Base-by-base conservation (phyloP, 345 rosid species). In the Pelargonium nanum region DNA sequence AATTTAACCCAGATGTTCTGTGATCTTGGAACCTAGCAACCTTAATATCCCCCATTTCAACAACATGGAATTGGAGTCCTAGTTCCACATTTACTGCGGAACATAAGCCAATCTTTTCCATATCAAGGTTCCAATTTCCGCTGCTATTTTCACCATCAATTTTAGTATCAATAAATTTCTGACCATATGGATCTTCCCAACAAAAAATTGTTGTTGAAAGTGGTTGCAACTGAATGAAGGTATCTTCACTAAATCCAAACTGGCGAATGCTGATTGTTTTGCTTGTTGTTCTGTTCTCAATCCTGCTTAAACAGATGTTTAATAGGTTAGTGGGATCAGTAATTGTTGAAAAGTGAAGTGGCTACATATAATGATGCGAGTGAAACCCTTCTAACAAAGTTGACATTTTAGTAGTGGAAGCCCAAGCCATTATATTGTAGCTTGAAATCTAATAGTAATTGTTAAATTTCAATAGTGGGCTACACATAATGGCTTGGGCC, bases 141-240 rank as follows among this genome's bases (percentile, higher is more conserved):
- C 58, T 66, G 72, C 62, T 62, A 61, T 57, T 52, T 34, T 69
- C 75, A 71, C 55, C 71, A 67, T 82, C 79, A 64, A 87, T 76
- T 77, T 70, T 85, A 45, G 83, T 79, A 73, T 93, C 97, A 60
- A 89, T 65, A 66, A 76, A 68, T 66, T 81, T 93, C 65, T 85
- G 91, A 45, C 99, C 97, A 65, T 89, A 89, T 16, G 99, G 97
- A 75, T 89, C 87, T 79, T 93, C 97, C 99, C 97, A 93, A 70
- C 84, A 74, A 77, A 87, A 89, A 70, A 70, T 80, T 64, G 80
- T 55, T 61, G 99, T 76, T 54, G 97, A 84, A 58, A 80, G 88
- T 61, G 96, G 83, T 63, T 75, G 76, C 75, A 89, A 69, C 59
- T 64, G 77, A 78, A 84, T 78, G 91, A 96, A 89, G 25, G 84